Percentiles rank a stretch among this genome's conserved stretches.
phyloP scores from a whole-genome alignment of 805 yeast genomes.

The Priceomyces castillae region DNA sequence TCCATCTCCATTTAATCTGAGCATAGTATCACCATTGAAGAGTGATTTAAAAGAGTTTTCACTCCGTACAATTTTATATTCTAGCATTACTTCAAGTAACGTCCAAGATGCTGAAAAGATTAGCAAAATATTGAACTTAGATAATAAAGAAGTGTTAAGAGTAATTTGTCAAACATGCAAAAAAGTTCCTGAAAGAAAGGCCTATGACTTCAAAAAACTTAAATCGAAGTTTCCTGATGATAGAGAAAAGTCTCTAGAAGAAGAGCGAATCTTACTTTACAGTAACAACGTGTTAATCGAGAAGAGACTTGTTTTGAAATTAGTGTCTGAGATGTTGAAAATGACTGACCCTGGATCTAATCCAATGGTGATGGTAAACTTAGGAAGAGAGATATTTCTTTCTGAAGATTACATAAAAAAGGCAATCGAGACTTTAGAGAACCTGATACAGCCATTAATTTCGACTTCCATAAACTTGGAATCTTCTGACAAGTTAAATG shows the following conservation, averaged over 20 bases:
- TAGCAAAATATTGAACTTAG: conserved; percentile 36
- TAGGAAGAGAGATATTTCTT: conserved; percentile 39
- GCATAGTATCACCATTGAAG: not conserved
- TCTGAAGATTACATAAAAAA: conserved; percentile 26
- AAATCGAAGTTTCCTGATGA: conserved; percentile 37
- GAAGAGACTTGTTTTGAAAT: conserved; percentile 46
- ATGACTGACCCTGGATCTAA: conserved; percentile 30
- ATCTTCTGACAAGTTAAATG: conserved; percentile 17
- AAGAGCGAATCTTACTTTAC: conserved; percentile 32
- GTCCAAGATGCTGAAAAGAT: conserved; percentile 41
- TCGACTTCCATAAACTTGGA: conserved; percentile 11
- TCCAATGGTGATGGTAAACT: conserved; percentile 29
- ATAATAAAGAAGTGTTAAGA: conserved; percentile 47
- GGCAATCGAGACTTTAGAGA: conserved; percentile 17
- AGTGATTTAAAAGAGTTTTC: conserved; percentile 27
- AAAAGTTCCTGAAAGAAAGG: conserved; percentile 33
- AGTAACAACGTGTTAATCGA: conserved; percentile 46
- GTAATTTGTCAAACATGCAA: conserved; percentile 40
- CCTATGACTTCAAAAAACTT: conserved; percentile 20
- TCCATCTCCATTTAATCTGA: conserved; percentile 29
- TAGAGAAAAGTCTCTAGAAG: conserved; percentile 25
- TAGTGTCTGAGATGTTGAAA: conserved; percentile 43
- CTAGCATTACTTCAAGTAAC: conserved; percentile 30
- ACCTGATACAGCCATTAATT: conserved; percentile 10
- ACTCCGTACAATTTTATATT: conserved; percentile 40